A percentile compares a stretch with the other conserved stretches of the same genome.
Evolutionary conservation across 1,284 basidiomycete species (phyloP).

Genomic region (Tylopilus orsonianus): DNA sequence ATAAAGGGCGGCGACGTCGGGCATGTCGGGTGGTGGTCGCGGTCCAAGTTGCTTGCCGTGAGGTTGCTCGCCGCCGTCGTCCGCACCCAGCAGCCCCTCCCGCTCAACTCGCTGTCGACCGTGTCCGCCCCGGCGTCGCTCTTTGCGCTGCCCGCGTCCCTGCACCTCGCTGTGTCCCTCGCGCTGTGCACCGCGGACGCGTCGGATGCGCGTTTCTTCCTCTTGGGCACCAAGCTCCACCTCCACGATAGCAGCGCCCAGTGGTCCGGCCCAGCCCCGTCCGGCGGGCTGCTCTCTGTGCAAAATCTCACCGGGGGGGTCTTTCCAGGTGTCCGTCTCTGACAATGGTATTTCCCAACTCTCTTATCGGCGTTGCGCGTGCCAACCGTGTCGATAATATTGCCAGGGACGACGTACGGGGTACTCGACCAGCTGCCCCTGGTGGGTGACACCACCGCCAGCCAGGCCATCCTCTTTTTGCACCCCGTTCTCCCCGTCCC

Average conservation of each 20-base stretch:
- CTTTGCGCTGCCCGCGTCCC: constrained; percentile 42
- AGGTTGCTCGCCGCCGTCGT: neutral
- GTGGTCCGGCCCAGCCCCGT: constrained; percentile 48
- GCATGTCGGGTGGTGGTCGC: no score
- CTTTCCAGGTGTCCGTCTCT: constrained; percentile 61
- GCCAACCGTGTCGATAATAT: neutral
- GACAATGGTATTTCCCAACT: constrained; percentile 43
- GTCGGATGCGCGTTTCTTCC: constrained; percentile 48
- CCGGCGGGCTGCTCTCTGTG: constrained; percentile 52
- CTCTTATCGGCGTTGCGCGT: neutral
- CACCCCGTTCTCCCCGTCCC: constrained; percentile 47
- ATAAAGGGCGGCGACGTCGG: constrained; percentile 31
- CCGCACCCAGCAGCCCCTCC: constrained; percentile 31
- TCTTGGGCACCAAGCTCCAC: constrained; percentile 58
- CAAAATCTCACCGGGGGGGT: constrained; percentile 38
- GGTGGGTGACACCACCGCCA: constrained; percentile 76
- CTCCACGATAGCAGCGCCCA: constrained; percentile 54
- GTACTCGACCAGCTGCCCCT: constrained; percentile 48
- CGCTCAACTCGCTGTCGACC: constrained; percentile 36
- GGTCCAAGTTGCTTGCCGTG: no score
- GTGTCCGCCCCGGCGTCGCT: constrained; percentile 31
- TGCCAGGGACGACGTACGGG: constrained; percentile 43
- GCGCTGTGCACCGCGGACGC: constrained; percentile 50
- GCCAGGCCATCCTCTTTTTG: constrained; percentile 77
- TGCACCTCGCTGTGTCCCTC: constrained; percentile 53